Conservation (phyloP, 2,329 filamentous ascomycete genomes). For the Paracoccidioides brasiliensis region DNA sequence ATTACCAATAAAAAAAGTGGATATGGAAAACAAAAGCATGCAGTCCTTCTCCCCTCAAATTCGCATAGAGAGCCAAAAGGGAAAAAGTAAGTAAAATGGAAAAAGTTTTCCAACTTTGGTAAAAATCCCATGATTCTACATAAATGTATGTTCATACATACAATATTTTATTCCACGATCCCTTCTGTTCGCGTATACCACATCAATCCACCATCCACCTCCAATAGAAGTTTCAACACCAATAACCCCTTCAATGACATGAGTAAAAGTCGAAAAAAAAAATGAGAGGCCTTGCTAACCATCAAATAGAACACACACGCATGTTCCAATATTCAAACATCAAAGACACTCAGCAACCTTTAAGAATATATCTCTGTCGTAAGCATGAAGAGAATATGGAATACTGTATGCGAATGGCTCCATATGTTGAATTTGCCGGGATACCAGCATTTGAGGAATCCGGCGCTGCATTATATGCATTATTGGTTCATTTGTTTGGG, state of each 20-base stretch:
- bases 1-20: too few species aligned
- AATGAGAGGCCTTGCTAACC: neutral
- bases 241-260: neutral
- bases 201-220: too few species aligned
- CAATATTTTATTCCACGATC: too few species aligned
- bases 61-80: too few species aligned
- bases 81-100: too few species aligned
- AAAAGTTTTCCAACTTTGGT: too few species aligned
- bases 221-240: neutral
- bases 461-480: slow-evolving; percentile 7
- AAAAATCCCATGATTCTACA: too few species aligned
- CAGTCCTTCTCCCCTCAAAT: too few species aligned
- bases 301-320: neutral
- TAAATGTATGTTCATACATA: too few species aligned
- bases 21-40: too few species aligned
- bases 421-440: slow-evolving; percentile 25
- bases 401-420: slow-evolving; percentile 23
- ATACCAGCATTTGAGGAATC: slow-evolving; percentile 15
- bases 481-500: neutral
- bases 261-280: neutral
- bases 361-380: slow-evolving; percentile 30
- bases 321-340: slow-evolving; percentile 2
- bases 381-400: slow-evolving; percentile 27
- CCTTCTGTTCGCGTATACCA: too few species aligned
- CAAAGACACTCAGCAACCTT: slow-evolving; percentile 18